phyloP scores from a whole-genome alignment of 2,329 filamentous ascomycete genomes.

The Botrytis fragariae region DNA sequence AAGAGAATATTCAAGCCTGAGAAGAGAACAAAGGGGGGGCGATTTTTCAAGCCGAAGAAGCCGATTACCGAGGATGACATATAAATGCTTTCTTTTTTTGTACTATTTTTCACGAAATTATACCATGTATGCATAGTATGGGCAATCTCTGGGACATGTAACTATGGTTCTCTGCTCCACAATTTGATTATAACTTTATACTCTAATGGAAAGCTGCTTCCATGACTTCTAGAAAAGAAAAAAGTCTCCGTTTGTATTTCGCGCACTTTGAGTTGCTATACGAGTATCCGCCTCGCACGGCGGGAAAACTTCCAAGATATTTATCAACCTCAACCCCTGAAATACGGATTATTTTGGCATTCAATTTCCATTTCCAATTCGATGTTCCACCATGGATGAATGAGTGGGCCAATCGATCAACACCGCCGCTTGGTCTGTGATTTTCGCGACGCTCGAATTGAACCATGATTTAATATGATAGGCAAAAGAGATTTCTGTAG shows the following conservation, averaged over 20 bases:
- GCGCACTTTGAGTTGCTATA: neutral
- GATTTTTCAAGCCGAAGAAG: conserved; percentile 40
- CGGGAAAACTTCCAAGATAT: conserved; percentile 7
- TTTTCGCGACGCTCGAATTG: neutral
- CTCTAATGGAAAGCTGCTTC: neutral
- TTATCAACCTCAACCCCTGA: conserved; percentile 11
- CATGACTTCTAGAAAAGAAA: neutral
- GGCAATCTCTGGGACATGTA: neutral
- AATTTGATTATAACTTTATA: conserved; percentile 4
- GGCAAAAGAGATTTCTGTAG: neutral
- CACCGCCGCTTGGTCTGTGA: conserved; percentile 7
- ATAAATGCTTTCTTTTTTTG: conserved; percentile 4
- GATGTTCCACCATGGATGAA: conserved; percentile 1
- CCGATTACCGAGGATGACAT: conserved; percentile 37
- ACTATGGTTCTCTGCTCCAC: conserved; percentile 1
- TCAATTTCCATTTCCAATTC: conserved; percentile 6
- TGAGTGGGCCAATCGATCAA: conserved; percentile 13
- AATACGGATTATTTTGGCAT: neutral
- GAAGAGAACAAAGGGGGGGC: conserved; percentile 39
- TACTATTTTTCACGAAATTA: neutral
- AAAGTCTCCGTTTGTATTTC: neutral
- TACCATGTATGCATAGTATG: conserved; percentile 5
- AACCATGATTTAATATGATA: neutral
- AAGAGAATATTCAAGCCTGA: conserved; percentile 30
- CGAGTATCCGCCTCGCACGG: neutral